These are phyloP conservation scores for Globisporangium apiculatum DNA, from an alignment of 352 stramenopile genomes.

Conservation along the genomic window DNA sequence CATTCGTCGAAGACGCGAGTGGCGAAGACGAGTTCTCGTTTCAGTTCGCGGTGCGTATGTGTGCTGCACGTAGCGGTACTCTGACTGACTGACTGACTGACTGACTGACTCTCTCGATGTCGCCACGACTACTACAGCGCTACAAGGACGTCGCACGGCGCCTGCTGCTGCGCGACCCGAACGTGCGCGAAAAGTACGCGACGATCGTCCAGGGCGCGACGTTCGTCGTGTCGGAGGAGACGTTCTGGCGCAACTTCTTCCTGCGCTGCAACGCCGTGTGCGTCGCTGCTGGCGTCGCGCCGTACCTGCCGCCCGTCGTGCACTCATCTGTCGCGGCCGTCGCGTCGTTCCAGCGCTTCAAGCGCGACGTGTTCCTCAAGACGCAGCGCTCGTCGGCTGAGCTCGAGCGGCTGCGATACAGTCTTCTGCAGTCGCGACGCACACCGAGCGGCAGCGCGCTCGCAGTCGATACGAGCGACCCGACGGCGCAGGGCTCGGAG, in stretches of 20 bases:
- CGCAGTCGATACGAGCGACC: slow-evolving; percentile 25
- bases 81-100: too few relatives aligned
- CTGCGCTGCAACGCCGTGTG: slow-evolving; percentile 55
- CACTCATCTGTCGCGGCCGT: slow-evolving; percentile 21
- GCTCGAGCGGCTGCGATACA: slow-evolving; percentile 26
- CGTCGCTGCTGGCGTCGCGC: slow-evolving; percentile 22
- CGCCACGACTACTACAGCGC: slow-evolving; percentile 8
- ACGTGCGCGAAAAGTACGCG: slow-evolving; percentile 52
- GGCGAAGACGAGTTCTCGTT: slow-evolving; percentile 68
- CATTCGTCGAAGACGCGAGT: slow-evolving; percentile 45
- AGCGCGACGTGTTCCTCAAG: slow-evolving; percentile 37
- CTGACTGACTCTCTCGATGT: too few relatives aligned
- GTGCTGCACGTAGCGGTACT: neutral
- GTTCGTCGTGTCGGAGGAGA: slow-evolving; percentile 37
- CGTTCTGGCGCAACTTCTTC: slow-evolving; percentile 73
- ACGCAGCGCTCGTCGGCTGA: slow-evolving; percentile 31
- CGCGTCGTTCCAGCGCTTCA: slow-evolving; percentile 44
- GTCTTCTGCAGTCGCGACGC: slow-evolving; percentile 18
- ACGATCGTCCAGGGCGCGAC: slow-evolving; percentile 29
- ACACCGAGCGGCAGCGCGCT: slow-evolving; percentile 5
- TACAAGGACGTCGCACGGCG: slow-evolving; percentile 40
- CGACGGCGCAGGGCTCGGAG: slow-evolving; percentile 15
- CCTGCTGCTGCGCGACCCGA: slow-evolving; percentile 47
- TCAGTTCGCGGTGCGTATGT: slow-evolving; percentile 22
- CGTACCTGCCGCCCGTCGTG: slow-evolving; percentile 45